Evolutionary conservation across 352 stramenopile genomes (phyloP).

Genomic region (Globisporangium echinulatum): DNA sequence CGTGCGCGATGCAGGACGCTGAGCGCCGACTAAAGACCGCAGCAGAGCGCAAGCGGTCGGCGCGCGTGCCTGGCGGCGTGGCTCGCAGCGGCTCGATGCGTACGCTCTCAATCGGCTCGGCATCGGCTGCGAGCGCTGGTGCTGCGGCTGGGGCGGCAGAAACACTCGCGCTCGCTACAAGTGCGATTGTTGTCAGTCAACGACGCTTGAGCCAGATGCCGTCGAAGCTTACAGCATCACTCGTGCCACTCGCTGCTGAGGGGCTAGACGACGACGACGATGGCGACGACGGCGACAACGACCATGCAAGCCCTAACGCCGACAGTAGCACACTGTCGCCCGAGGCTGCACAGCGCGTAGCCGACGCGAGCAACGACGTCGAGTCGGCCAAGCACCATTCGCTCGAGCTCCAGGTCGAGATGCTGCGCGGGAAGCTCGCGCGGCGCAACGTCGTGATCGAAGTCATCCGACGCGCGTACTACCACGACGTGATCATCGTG

Average conservation of each 20-base stretch:
- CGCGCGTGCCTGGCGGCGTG: not conserved
- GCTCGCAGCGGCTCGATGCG: not conserved
- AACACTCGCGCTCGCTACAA: not conserved
- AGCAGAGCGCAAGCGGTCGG: constrained; percentile 2
- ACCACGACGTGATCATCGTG: constrained; percentile 77
- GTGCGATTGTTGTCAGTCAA: not conserved
- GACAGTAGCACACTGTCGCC: not conserved
- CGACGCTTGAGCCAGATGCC: not conserved
- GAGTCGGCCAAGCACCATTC: constrained; percentile 29
- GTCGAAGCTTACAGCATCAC: constrained; percentile 10
- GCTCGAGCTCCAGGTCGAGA: constrained; percentile 45
- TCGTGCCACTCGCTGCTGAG: constrained; percentile 4
- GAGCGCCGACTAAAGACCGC: constrained; percentile 1
- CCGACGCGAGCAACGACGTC: constrained; percentile 16
- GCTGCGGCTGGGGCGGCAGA: not conserved
- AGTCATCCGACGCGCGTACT: constrained; percentile 69
- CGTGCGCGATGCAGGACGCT: constrained; percentile 4
- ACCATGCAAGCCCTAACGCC: not conserved
- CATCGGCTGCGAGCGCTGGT: not conserved
- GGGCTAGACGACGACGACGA: not conserved
- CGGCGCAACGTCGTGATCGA: constrained; percentile 71
- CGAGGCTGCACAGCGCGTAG: not conserved
- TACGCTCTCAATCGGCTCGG: not conserved
- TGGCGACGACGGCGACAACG: not conserved
- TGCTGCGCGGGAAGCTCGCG: constrained; percentile 58